Conservation (phyloP, 805 yeast genomes). For the Yarrowia hollandica region DNA sequence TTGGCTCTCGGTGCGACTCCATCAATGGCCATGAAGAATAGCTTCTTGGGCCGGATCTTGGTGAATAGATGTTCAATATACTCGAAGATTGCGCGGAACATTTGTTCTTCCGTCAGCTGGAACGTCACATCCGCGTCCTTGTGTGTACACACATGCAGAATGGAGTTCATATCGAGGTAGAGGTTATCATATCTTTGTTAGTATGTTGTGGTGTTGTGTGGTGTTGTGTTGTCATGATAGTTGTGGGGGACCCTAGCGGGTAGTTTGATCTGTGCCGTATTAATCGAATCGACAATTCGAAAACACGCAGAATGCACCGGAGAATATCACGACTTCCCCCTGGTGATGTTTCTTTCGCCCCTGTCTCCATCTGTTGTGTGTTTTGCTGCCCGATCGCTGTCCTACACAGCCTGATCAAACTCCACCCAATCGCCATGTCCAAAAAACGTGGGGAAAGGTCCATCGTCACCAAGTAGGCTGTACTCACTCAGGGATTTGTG, state of each 20-base stretch:
- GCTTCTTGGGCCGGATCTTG: slow-evolving; percentile 79
- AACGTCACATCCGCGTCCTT: slow-evolving; percentile 64
- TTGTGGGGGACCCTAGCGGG: too few relatives aligned
- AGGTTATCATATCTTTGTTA: slow-evolving; percentile 70
- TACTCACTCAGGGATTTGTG: slow-evolving; percentile 71
- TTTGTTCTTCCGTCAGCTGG: slow-evolving; percentile 82
- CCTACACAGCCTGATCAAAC: too few relatives aligned
- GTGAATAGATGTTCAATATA: slow-evolving; percentile 92
- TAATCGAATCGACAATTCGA: too few relatives aligned
- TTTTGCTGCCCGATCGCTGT: too few relatives aligned
- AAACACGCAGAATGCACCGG: too few relatives aligned
- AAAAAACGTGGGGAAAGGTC: too few relatives aligned
- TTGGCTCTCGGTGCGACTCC: slow-evolving; percentile 99
- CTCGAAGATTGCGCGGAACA: slow-evolving; percentile 87
- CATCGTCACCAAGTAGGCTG: too few relatives aligned
- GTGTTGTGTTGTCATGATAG: neutral
- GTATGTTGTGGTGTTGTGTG: neutral
- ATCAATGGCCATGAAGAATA: slow-evolving; percentile 94
- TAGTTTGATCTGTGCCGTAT: too few relatives aligned
- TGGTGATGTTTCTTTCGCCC: too few relatives aligned
- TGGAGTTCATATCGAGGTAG: slow-evolving; percentile 96
- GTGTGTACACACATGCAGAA: slow-evolving; percentile 82
- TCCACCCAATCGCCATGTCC: too few relatives aligned
- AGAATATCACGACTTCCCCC: too few relatives aligned
- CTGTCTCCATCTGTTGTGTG: too few relatives aligned